Evolutionary conservation across 371 early-diverging fungal species (phyloP).

Genomic region (Entomophthora muscae): DNA sequence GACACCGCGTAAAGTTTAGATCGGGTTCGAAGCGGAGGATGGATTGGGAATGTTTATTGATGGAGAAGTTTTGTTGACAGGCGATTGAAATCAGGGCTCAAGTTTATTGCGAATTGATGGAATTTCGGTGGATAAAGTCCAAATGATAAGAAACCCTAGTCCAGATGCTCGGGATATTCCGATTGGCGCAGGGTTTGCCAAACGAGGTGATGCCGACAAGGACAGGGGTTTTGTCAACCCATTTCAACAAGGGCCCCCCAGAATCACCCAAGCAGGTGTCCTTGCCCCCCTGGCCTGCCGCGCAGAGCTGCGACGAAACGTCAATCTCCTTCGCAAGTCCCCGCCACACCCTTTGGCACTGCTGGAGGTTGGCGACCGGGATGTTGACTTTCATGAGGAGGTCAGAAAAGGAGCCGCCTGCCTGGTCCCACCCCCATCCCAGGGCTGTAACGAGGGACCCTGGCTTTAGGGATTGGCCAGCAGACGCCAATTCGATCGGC

Average conservation of each 20-base stretch:
- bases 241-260: conserved; percentile 8
- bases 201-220: background rate
- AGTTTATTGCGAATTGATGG: too few relatives aligned
- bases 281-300: conserved; percentile 2
- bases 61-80: too few relatives aligned
- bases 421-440: background rate
- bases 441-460: background rate
- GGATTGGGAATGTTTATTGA: too few relatives aligned
- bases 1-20: too few relatives aligned
- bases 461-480: background rate
- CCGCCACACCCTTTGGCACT: background rate
- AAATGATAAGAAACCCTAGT: background rate
- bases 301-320: background rate
- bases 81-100: too few relatives aligned
- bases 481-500: background rate
- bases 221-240: too few relatives aligned
- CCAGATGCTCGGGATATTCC: background rate
- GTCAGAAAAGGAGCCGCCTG: background rate
- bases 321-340: background rate
- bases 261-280: conserved; percentile 5
- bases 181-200: background rate
- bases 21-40: too few relatives aligned
- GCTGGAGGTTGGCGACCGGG: background rate
- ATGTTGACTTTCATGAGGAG: background rate
- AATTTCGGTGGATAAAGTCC: too few relatives aligned